Evolutionary conservation across 768 basidiomycete genomes (phyloP).

Genomic region (Lyophyllum decastes): DNA sequence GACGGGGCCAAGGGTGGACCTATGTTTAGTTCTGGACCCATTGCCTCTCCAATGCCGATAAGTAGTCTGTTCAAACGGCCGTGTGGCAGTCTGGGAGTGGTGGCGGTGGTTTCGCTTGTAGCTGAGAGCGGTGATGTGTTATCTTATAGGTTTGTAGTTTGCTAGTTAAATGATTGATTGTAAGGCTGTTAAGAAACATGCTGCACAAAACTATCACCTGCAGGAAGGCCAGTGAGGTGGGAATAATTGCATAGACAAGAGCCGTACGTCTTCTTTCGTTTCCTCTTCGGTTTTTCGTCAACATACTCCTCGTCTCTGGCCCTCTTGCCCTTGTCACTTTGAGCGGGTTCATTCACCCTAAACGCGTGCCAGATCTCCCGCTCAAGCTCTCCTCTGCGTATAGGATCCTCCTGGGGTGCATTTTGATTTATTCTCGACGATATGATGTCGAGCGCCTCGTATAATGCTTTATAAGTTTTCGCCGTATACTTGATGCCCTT

Average conservation of each 20-base stretch:
- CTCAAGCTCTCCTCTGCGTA: neutral
- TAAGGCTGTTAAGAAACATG: too few species aligned
- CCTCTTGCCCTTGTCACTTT: neutral
- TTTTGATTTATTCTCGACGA: neutral
- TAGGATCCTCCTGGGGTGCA: neutral
- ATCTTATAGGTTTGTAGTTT: too few species aligned
- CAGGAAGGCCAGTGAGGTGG: neutral
- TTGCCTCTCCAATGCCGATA: too few species aligned
- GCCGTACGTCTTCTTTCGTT: neutral
- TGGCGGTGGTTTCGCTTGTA: too few species aligned
- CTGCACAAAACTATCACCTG: neutral
- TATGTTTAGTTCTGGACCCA: too few species aligned
- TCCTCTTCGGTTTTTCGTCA: neutral
- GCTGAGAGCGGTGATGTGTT: too few species aligned
- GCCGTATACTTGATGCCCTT: neutral
- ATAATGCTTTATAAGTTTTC: neutral
- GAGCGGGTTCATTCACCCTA: neutral
- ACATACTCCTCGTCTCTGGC: neutral
- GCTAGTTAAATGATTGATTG: too few species aligned
- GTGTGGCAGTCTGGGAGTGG: too few species aligned
- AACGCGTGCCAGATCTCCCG: neutral
- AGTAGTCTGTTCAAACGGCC: too few species aligned
- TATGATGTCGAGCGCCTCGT: neutral
- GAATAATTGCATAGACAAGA: neutral
- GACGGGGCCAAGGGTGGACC: too few species aligned